These are phyloP conservation scores for Noccaea caerulescens DNA, from an alignment of 345 rosid genomes.

Conservation along the genomic window DNA sequence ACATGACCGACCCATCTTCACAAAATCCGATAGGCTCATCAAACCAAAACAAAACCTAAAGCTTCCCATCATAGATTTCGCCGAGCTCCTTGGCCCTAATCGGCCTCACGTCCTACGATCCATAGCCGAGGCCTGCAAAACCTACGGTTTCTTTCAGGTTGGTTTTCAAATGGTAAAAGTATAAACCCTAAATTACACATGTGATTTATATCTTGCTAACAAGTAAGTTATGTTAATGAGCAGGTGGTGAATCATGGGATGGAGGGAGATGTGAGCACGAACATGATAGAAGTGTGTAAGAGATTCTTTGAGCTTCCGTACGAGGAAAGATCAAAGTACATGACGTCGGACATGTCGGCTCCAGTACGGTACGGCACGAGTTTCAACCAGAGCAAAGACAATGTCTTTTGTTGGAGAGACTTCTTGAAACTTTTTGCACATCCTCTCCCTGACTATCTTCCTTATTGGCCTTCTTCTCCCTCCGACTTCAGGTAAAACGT, in stretches of 20 bases:
- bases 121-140: conserved; percentile 66
- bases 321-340: conserved; percentile 78
- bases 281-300: conserved; percentile 65
- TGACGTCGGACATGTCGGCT: conserved; percentile 71
- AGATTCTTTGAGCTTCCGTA: conserved; percentile 74
- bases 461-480: conserved; percentile 93
- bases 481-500: conserved; percentile 62
- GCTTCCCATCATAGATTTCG: conserved; percentile 76
- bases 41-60: conserved; percentile 49
- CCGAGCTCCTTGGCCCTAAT: conserved; percentile 62
- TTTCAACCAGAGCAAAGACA: conserved; percentile 82
- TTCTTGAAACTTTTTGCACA: conserved; percentile 75
- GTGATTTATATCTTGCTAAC: background rate
- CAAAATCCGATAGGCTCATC: conserved; percentile 27
- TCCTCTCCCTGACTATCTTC: conserved; percentile 62
- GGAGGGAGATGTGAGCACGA: conserved; percentile 51
- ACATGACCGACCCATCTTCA: conserved; percentile 56
- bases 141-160: conserved; percentile 86
- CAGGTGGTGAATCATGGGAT: conserved; percentile 88
- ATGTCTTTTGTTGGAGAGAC: conserved; percentile 91
- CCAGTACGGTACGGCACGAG: conserved; percentile 89
- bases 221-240: conserved; percentile 17
- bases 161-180: background rate
- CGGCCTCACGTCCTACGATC: conserved; percentile 55
- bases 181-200: conserved; percentile 7